Conservation (phyloP, 441 rosid species). For the Lepidium campestre region DNA sequence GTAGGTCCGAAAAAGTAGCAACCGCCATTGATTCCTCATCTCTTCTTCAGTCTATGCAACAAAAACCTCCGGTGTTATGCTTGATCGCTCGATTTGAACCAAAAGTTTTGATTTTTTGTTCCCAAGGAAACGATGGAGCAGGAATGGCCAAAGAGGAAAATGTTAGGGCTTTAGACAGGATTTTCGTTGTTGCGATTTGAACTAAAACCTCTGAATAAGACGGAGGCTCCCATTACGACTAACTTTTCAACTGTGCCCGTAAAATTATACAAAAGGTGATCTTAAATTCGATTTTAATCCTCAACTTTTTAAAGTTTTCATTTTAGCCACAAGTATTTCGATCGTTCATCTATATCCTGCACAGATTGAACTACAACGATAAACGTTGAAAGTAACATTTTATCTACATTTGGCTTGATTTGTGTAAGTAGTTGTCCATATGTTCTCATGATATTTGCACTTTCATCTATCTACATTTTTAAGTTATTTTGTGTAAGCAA, state of each 20-base stretch:
- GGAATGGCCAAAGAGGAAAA: neutral
- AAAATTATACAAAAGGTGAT: no score
- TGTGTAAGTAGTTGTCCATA: no score
- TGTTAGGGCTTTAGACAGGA: constrained; percentile 13
- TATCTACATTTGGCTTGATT: no score
- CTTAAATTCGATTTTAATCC: no score
- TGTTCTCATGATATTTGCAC: no score
- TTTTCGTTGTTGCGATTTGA: neutral
- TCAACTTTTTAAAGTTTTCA: neutral
- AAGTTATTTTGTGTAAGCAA: neutral
- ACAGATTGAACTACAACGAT: no score
- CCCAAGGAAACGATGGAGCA: neutral
- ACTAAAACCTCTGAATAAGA: neutral
- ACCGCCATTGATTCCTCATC: constrained; percentile 54
- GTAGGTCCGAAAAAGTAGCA: constrained; percentile 35
- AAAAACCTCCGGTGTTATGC: neutral
- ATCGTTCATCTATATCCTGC: neutral
- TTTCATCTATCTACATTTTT: no score
- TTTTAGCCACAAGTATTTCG: neutral
- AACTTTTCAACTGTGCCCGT: neutral
- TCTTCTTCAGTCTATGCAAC: neutral
- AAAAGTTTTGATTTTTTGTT: constrained; percentile 9
- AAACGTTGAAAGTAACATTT: no score
- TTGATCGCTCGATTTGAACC: neutral
- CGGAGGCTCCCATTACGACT: neutral